Conservation (phyloP, 495 filamentous ascomycete genomes). For the Trichoderma asperelloides region DNA sequence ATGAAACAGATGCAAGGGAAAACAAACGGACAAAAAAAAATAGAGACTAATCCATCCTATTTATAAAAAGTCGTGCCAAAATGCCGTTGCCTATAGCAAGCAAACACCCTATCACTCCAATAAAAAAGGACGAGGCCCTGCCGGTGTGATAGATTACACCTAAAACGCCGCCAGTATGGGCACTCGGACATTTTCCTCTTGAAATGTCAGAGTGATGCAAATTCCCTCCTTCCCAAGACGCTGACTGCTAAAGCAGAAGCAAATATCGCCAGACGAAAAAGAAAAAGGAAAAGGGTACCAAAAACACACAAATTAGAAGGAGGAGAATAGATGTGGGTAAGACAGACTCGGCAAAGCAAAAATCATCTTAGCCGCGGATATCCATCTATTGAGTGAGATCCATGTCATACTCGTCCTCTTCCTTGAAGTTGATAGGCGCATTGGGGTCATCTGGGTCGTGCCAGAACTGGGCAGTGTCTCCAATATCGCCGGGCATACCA, state of each 20-base stretch:
- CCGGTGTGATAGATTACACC: constrained; percentile 2
- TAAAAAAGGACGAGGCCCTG: constrained; percentile 3
- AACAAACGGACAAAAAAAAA: not conserved
- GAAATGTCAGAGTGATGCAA: not conserved
- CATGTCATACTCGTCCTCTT: constrained; percentile 86
- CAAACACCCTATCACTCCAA: constrained; percentile 4
- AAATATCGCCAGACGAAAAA: not conserved
- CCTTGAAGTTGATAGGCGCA: constrained; percentile 63
- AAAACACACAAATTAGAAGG: not conserved
- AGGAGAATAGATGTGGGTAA: no score
- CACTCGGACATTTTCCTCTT: not conserved
- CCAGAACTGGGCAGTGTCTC: constrained; percentile 58
- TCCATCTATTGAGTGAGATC: constrained; percentile 39
- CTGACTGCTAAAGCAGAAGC: not conserved
- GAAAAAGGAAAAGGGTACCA: not conserved
- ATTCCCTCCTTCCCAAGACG: not conserved
- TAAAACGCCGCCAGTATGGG: constrained; percentile 3
- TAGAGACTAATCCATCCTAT: not conserved
- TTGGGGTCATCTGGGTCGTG: constrained; percentile 55
- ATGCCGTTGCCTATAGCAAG: constrained; percentile 7
- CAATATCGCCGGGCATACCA: constrained; percentile 46
- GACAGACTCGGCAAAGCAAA: not conserved
- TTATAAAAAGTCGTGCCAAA: constrained; percentile 8
- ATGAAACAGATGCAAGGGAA: constrained; percentile 9
- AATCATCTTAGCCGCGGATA: not conserved